Base-by-base conservation (phyloP, 768 basidiomycete species). In the Mycena amicta region DNA sequence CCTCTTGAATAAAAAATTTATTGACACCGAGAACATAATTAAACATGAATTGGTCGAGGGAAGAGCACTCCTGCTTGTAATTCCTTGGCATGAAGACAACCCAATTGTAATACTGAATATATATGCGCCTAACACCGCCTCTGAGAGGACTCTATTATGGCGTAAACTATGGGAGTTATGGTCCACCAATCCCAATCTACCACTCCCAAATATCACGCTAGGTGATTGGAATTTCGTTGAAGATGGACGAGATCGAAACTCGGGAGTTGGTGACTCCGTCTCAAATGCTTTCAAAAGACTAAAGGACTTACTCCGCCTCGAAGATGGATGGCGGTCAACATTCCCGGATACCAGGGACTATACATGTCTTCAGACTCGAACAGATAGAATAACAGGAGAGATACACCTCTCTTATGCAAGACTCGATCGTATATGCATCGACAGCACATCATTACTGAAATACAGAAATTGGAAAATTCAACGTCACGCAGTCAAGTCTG, bases 161-260 rank as follows among this genome's bases (percentile, higher is more conserved):
- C 0, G 0, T 6, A 18, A 39, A 5, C 15, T 57, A 3, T 46
- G 50, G 41, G 33, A 52, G 1, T 20, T 15, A 4, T 57, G 56
- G 56, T 28, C 22, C 3, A 23, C 50, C 8, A 50, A 57, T 26
- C 26, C 43, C 3, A 25, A 22, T 13, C 26, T 57, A 8, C 56
- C 56, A 2, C 30, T 57, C 8, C 50, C 56, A 3, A 27, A 51
- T n/a, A 51, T 57, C 20, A 8, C 69, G 5, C 40, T 68, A 0
- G 68, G 68, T 0, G 70, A 74, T 45, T 69, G 71, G 39, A 74
- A 74, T 57, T 13, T 71, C 0, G 59, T 65, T 0, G 67, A 73
- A 33, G 70, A 71, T 18, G 1, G 49, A 0, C 5, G 67, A 0
- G 71, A 70, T 47, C 23, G 66, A 1, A 26, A 56, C 2, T 67